These are phyloP conservation scores for Lachancea waltii DNA, from an alignment of 805 yeast genomes.

Conservation along the genomic window DNA sequence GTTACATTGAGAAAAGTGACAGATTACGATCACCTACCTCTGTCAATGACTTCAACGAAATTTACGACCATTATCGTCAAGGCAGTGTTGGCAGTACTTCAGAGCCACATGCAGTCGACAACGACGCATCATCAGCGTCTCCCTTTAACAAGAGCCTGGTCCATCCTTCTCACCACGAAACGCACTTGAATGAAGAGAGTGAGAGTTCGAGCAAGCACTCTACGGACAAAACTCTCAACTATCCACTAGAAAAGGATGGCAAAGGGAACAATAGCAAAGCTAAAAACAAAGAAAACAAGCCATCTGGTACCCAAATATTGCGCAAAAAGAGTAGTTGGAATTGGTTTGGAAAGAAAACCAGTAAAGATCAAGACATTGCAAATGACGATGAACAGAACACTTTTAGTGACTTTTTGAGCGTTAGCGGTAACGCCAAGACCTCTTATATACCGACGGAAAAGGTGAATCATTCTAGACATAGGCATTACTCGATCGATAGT, in stretches of 20 bases:
- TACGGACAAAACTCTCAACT: neutral
- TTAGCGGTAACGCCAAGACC: constrained; percentile 2
- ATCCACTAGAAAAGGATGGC: neutral
- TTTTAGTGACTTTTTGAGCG: constrained; percentile 4
- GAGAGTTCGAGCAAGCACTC: no score
- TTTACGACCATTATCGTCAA: constrained; percentile 28
- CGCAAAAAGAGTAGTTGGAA: constrained; percentile 18
- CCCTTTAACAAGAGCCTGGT: no score
- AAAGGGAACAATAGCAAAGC: neutral
- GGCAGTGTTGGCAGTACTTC: constrained; percentile 15
- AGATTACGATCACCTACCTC: constrained; percentile 8
- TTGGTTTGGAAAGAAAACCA: constrained; percentile 12
- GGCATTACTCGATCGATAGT: constrained; percentile 5
- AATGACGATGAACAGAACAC: neutral
- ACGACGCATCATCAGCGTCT: no score
- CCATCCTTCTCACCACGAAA: no score
- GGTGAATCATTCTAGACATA: constrained; percentile 10
- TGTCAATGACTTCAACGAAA: constrained; percentile 21
- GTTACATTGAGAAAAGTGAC: neutral
- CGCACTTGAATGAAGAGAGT: no score
- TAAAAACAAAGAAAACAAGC: neutral
- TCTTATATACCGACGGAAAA: constrained; percentile 5
- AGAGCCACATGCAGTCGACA: neutral
- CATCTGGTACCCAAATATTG: constrained; percentile 1
- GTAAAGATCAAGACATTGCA: constrained; percentile 2